Base-by-base conservation (phyloP, 768 basidiomycete species). In the Mycena chlorophos region DNA sequence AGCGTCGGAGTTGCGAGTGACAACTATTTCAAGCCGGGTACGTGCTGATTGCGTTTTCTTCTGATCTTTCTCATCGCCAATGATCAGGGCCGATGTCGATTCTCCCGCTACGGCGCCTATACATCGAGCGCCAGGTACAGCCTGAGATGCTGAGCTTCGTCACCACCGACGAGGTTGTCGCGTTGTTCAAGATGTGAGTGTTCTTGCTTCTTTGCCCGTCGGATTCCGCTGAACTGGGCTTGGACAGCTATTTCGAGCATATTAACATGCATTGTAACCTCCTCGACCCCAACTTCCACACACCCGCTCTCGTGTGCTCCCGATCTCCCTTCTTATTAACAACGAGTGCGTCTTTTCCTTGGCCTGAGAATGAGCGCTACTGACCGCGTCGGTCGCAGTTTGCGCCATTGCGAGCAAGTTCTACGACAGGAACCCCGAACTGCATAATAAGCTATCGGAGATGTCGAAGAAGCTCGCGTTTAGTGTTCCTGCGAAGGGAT, bases 391-490 rank as follows among this genome's bases (percentile, higher is more conserved):
- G 27, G 51, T 49, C 49, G 20, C 61, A 98, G 94, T 99, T 58
- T 98, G 95, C 68, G 88, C 96, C n/a, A 89, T 97, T 52, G 86
- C 96, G 2, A 87, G 91, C 65, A 90, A 91, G 68, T 97, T 93
- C 71, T 95, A 96, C 71, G 78, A 82, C 1, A 78, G 79, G 30
- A 87, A 90, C 28, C 85, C 89, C 14, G 94, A 95, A 26, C 80
- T 98, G 14, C 90, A 96, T 62, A 73, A 83, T 2, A 83, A 82
- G 51, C 78, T 98, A 43, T 81, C 88, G 1, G 91, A 92, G 53
- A 80, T 94, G 29, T 88, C 90, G 2, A 90, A 91, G 66, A 88
- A 90, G 63, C 83, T 98, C 19, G 90, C 95, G 0, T 98, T 95
- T 71, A 84, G 78, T 57, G 89, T 93, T 14, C 90, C 91, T 19